phyloP scores from a whole-genome alignment of 2,329 filamentous ascomycete species.

The Colletotrichum nymphaeae region DNA sequence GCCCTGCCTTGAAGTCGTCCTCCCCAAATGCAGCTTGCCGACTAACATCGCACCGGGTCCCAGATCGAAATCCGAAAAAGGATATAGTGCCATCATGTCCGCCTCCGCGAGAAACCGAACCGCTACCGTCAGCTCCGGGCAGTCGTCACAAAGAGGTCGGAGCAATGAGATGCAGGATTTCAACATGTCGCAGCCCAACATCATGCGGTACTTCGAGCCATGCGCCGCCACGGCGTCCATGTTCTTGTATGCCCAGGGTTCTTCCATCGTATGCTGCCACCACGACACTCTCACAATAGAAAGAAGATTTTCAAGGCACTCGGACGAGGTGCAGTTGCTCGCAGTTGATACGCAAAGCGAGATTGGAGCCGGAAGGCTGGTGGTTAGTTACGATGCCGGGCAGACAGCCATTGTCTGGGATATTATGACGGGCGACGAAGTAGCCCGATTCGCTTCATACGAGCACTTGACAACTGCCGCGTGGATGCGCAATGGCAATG shows the following conservation, averaged over 20 bases:
- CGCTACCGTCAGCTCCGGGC: slow-evolving; percentile 67
- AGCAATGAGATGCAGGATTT: slow-evolving; percentile 62
- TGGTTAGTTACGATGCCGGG: slow-evolving; percentile 92
- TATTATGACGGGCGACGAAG: slow-evolving; percentile 88
- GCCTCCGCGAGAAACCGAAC: slow-evolving; percentile 68
- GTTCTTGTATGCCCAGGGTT: slow-evolving; percentile 88
- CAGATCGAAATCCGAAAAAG: slow-evolving; percentile 39
- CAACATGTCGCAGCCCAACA: slow-evolving; percentile 61
- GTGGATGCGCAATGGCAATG: slow-evolving; percentile 98
- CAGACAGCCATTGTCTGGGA: slow-evolving; percentile 98
- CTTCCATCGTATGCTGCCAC: slow-evolving; percentile 85
- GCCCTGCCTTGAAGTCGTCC: slow-evolving; percentile 39
- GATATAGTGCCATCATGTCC: slow-evolving; percentile 66
- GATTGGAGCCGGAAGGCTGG: slow-evolving; percentile 82
- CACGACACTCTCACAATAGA: slow-evolving; percentile 94
- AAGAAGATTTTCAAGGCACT: slow-evolving; percentile 84
- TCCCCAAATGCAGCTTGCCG: slow-evolving; percentile 38
- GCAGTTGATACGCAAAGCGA: slow-evolving; percentile 94
- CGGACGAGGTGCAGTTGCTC: slow-evolving; percentile 84
- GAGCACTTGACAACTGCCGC: slow-evolving; percentile 85
- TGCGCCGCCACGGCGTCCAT: slow-evolving; percentile 92
- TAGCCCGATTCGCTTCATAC: slow-evolving; percentile 92
- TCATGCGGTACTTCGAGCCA: slow-evolving; percentile 77
- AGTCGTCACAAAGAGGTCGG: slow-evolving; percentile 60
- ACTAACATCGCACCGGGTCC: slow-evolving; percentile 40